A percentile compares a stretch with the other conserved stretches of the same genome.
Evolutionary conservation across 1,284 basidiomycete genomes (phyloP).

Genomic region (Austroboletus niveus): DNA sequence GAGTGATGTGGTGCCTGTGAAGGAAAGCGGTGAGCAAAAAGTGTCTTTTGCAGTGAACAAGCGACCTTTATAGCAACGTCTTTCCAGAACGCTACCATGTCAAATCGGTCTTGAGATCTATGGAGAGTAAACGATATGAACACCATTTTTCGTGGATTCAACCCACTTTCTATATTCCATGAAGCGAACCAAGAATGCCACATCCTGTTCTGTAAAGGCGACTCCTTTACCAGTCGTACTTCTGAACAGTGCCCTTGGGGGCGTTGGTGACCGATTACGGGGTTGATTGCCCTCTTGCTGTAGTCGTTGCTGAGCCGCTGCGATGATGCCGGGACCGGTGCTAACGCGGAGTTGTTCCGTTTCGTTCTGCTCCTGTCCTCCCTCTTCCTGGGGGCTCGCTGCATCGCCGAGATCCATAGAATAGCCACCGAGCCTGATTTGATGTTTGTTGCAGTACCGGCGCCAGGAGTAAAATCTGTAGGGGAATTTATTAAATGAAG

Average conservation of each 20-base stretch:
- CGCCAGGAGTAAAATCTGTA: conserved; percentile 83
- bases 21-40: conserved; percentile 1
- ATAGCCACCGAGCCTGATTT: conserved; percentile 79
- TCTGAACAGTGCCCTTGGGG: conserved; percentile 69
- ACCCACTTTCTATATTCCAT: conserved; percentile 69
- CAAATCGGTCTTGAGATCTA: conserved; percentile 62
- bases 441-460: conserved; percentile 83
- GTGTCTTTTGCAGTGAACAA: not conserved
- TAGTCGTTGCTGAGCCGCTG: conserved; percentile 44
- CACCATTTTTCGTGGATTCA: not conserved
- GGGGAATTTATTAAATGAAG: conserved; percentile 6
- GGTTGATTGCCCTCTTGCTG: conserved; percentile 36
- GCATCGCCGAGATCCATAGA: conserved; percentile 61
- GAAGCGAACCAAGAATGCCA: conserved; percentile 68
- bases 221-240: conserved; percentile 85
- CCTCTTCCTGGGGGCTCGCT: conserved; percentile 42
- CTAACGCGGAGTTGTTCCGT: conserved; percentile 33
- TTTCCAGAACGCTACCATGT: conserved; percentile 85
- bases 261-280: conserved; percentile 69
- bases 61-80: conserved; percentile 71
- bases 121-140: conserved; percentile 8
- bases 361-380: conserved; percentile 40
- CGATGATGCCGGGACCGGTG: conserved; percentile 45
- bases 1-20: conserved; percentile 78
- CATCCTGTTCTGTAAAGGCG: conserved; percentile 78